Base-by-base conservation (phyloP, 306 rosid genomes). In the Malus sylvestris region DNA sequence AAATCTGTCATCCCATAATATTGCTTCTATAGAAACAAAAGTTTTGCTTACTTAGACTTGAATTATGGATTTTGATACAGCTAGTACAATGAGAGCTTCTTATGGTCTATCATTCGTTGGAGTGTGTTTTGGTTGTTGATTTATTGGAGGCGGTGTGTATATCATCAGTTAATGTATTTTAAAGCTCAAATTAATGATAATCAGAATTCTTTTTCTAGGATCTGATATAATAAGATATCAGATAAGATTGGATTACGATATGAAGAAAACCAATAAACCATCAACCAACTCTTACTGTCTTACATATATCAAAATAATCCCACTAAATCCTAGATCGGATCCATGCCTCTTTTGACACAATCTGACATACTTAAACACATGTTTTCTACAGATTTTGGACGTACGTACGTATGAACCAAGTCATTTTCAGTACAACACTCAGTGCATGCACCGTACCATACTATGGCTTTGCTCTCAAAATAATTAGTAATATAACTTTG, bases 261-360 rank as follows among this genome's bases (percentile, higher is more conserved):
- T 27, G 44, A 12, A 70, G 9, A 0, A 58, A n/a, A n/a, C 23
- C 3, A 25, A 57, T 20, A 22, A 33, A 53, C 2, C 10, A 55
- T 32, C 22, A 55, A 55, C 30, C 22, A 35, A 55, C 51, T 20
- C 52, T n/a, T 46, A 46, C 2, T 7, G 9, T 38, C 9, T 38
- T 38, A 38, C 20, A 15, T 30, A 30, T 32, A 53, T 52, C 63
- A 32, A 29, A 60, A n/a, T 11, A 53, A 53, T 33, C 67, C 9
- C 8, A 12, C n/a, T n/a, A 27, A 27, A 1, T 6, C 79, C 76
- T 51, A 51, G 23, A 32, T 71, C 27, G 63, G 79, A 80, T 75
- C 76, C 53, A 77, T 79, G 62, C 40, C 25, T 64, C 78, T 51
- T 46, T 40, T 6, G 52, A 78, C 84, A 73, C 5, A 76, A 73